Evolutionary conservation across 306 rosid genomes (phyloP).

Genomic region (Gleditsia sinensis): DNA sequence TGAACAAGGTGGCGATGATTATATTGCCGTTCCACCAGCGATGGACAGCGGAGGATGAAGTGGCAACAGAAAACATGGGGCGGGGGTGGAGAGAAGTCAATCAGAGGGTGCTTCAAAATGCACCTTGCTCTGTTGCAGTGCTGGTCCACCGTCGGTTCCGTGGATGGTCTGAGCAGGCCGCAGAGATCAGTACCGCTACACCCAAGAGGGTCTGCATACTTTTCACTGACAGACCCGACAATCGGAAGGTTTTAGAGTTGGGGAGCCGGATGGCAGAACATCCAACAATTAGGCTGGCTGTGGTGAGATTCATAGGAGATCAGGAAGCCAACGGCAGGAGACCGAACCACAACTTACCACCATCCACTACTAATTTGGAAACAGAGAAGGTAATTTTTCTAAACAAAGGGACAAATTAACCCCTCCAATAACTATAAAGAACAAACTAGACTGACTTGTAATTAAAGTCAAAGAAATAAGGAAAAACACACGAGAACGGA

Average conservation of each 20-base stretch:
- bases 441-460: not conserved
- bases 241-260: conserved; percentile 46
- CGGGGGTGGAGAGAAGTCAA: conserved; percentile 48
- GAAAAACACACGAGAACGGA: not conserved
- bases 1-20: conserved; percentile 39
- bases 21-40: conserved; percentile 44
- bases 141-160: conserved; percentile 30
- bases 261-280: conserved; percentile 48
- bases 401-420: too few relatives aligned
- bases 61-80: conserved; percentile 10
- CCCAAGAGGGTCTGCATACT: conserved; percentile 40
- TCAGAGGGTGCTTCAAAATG: conserved; percentile 43
- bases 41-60: conserved; percentile 32
- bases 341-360: not conserved
- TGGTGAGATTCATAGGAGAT: conserved; percentile 31
- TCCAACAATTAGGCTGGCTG: conserved; percentile 28
- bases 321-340: too few relatives aligned
- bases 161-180: not conserved
- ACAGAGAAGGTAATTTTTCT: conserved; percentile 15
- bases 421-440: too few relatives aligned
- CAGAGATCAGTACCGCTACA: not conserved
- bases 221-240: conserved; percentile 43
- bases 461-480: not conserved
- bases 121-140: conserved; percentile 41
- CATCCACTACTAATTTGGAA: not conserved